Base-by-base conservation (phyloP, 805 yeast genomes). In the Debaryomyces castellii region DNA sequence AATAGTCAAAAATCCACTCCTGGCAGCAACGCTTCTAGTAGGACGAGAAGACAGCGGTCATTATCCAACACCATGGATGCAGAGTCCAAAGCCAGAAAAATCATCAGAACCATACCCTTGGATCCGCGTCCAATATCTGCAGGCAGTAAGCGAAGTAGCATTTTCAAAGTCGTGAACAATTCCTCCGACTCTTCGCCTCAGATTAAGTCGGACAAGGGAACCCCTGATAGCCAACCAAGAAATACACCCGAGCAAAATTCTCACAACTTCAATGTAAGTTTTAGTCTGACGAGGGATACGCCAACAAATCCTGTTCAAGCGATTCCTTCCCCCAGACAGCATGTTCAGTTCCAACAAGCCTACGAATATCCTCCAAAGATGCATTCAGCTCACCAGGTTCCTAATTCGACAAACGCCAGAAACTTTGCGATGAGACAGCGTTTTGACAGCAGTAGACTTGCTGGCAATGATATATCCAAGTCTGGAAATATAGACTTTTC, bases 51-150 rank as follows among this genome's bases (percentile, higher is more conserved):
- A 50, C 70, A 66, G 21, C 67, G 87, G 52, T 69, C 82, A 3
- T 60, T 83, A 10, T 79, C 86, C 2, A 77, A 71, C 43, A 74
- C 80, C 4, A 67, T 74, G 33, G 77, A 85, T 58, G 87, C 89
- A 1, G 92, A 84, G 57, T 76, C 80, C 21, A 79, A 83, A 39
- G 94, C 92, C 0, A 73, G 94, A 51, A 81, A 77, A 58, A 84
- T 87, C 50, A 87, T 87, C 39, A 76, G 82, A 40, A 87, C 91
- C 0, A 83, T 87, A 52, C 96, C 96, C 2, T 67, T 87, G 51
- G 96, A 87, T 60, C 96, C 96, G 0, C 84, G 80, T 44, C 96
- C 96, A 4, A 87, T 87, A 24, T 64, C 81, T 2, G 71, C 65
- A 0, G 46, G 61, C 17, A 58, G 57, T 12, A 67, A 65, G 48